Base-by-base conservation (phyloP, 805 yeast species). In the Starmerella scarabaei region DNA sequence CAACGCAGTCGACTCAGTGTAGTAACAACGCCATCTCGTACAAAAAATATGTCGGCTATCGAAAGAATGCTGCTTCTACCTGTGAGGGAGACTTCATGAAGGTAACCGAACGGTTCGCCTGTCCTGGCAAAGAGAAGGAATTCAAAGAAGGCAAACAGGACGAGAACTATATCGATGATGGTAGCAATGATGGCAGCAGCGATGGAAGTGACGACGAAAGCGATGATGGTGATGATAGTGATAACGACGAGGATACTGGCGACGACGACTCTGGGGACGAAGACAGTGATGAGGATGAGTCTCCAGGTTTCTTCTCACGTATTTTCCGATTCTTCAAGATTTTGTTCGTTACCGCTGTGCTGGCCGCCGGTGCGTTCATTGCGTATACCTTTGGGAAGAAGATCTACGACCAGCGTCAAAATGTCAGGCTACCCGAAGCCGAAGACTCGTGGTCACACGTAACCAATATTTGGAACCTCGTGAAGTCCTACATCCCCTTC, bases 21-120 rank as follows among this genome's bases (percentile, higher is more conserved):
- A 33, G 37, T 8, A 29, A 34, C n/a, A 49, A 12, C 81, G 82
- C 53, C 74, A 76, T 41, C 61, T 69, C 21, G 71, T 68, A 42
- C 67, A 71, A 40, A 83, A 78, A 78, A 49, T 84, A 94, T 14
- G 85, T 97, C 1, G 98, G 97, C 1, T 91, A 91, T 59, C 73
- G 98, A 57, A 75, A 74, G 52, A 71, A 86, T 21, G 91, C 94
- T 1, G 57, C 81, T 41, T 77, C 91, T 11, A 82, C 94, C 0
- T 91, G 98, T 64, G 68, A 64, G 33, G 93, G 84, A 18, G 60
- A 73, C 40, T 66, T 69, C 42, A 69, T 82, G 38, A 96, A 82
- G 54, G 66, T 70, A 29, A 71, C 75, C 58, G 68, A 63, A 16
- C 67, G 80, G 3, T 68, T 63, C 40, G 72, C 96, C 6, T 91